These are phyloP conservation scores for Eutrema salsugineum DNA, from an alignment of 441 rosid genomes.

Conservation along the genomic window DNA sequence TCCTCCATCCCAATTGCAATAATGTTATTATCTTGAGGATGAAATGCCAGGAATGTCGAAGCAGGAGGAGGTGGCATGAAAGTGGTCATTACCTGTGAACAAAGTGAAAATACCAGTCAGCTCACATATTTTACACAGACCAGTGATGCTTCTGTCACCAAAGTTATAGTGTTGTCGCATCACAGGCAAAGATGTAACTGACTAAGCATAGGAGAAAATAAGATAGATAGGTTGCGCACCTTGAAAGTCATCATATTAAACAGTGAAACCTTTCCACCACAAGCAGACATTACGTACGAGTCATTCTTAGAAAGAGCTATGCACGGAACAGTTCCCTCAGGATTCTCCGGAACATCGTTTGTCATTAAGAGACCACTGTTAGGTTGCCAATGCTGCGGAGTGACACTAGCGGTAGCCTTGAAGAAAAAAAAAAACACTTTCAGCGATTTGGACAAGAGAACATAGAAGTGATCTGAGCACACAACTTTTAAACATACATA, in stretches of 20 bases:
- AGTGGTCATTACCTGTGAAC: constrained; percentile 70
- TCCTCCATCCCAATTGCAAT: constrained; percentile 94
- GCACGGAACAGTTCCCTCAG: constrained; percentile 58
- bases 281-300: constrained; percentile 79
- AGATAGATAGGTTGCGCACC: constrained; percentile 32
- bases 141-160: background rate
- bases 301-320: constrained; percentile 73
- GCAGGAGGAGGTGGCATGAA: constrained; percentile 89
- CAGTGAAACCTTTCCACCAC: constrained; percentile 72
- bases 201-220: background rate
- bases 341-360: constrained; percentile 49
- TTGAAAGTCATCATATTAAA: constrained; percentile 84
- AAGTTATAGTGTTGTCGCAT: background rate
- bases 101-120: background rate
- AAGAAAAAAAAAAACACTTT: background rate
- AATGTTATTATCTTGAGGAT: constrained; percentile 85
- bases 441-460: background rate
- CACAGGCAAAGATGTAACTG: background rate
- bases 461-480: background rate
- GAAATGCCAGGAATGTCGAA: constrained; percentile 78
- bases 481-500: background rate
- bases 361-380: constrained; percentile 57
- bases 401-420: constrained; percentile 51
- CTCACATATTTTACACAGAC: background rate
- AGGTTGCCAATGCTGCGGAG: constrained; percentile 74